A percentile compares a stretch with the other conserved stretches of the same genome.
Conservation (phyloP, 192 early-diverging fungal species). For the Entomortierella parvispora region DNA sequence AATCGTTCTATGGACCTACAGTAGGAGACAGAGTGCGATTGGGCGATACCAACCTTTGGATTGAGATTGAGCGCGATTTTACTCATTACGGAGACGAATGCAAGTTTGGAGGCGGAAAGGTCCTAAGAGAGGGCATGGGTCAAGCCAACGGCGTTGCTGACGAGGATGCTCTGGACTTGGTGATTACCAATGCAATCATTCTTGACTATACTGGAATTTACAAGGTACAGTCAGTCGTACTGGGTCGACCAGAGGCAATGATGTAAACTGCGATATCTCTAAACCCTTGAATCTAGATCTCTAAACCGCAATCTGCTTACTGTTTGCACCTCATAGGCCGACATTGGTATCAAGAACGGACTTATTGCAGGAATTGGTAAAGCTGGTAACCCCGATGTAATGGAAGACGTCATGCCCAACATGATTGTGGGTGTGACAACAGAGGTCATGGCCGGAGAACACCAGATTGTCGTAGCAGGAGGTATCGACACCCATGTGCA, state of each 20-base stretch:
- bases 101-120: slow-evolving; percentile 97
- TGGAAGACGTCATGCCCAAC: slow-evolving; percentile 89
- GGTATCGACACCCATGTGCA: slow-evolving; percentile 96
- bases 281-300: not conserved
- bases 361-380: slow-evolving; percentile 94
- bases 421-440: slow-evolving; percentile 92
- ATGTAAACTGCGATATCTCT: not conserved
- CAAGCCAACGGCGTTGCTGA: slow-evolving; percentile 74
- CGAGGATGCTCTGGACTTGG: slow-evolving; percentile 85
- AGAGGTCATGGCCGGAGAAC: slow-evolving; percentile 93
- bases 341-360: slow-evolving; percentile 93
- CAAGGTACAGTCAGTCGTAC: no score
- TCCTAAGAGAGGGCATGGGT: slow-evolving; percentile 96
- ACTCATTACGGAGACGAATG: slow-evolving; percentile 95
- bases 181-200: slow-evolving; percentile 94
- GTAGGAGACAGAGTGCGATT: slow-evolving; percentile 89
- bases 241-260: not conserved
- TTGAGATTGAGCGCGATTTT: slow-evolving; percentile 90
- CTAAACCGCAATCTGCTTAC: not conserved
- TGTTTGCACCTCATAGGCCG: slow-evolving; percentile 64
- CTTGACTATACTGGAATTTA: slow-evolving; percentile 95
- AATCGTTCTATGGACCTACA: slow-evolving; percentile 93
- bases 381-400: slow-evolving; percentile 97
- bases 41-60: slow-evolving; percentile 85
- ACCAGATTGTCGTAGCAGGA: slow-evolving; percentile 92